Evolutionary conservation across 2,329 filamentous ascomycete genomes (phyloP).

Genomic region (Nigrograna mackinnonii): DNA sequence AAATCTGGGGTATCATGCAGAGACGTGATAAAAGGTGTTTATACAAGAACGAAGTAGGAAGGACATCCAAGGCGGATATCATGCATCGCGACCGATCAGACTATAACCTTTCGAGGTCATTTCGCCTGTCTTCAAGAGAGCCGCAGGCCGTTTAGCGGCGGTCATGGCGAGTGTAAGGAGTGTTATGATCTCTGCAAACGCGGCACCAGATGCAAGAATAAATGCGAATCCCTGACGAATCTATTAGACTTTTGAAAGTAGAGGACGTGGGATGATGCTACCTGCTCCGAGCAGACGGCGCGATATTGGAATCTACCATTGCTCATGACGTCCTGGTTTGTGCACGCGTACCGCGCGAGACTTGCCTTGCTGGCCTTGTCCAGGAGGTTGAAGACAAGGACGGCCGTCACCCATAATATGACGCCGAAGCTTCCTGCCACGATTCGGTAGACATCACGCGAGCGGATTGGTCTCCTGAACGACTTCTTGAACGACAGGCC

Average conservation of each 20-base stretch:
- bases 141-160: too few relatives aligned
- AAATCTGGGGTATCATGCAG: too few relatives aligned
- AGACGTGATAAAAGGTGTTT: too few relatives aligned
- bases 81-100: too few relatives aligned
- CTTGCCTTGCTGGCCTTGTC: slow-evolving; percentile 41
- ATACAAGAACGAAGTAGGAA: too few relatives aligned
- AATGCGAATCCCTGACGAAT: slow-evolving; percentile 33
- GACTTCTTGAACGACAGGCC: slow-evolving; percentile 34
- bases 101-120: too few relatives aligned
- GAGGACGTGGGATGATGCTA: slow-evolving; percentile 11
- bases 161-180: slow-evolving; percentile 36
- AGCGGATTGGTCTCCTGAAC: slow-evolving; percentile 37
- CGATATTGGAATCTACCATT: slow-evolving; percentile 41
- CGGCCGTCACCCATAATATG: slow-evolving; percentile 34
- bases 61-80: too few relatives aligned
- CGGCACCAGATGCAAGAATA: slow-evolving; percentile 39
- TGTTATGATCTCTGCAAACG: slow-evolving; percentile 31
- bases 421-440: slow-evolving; percentile 37
- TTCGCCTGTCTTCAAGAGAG: too few relatives aligned
- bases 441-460: slow-evolving; percentile 37
- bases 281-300: slow-evolving; percentile 42
- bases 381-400: slow-evolving; percentile 36
- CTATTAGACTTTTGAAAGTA: slow-evolving; percentile 15
- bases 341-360: slow-evolving; percentile 39
- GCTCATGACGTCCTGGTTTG: slow-evolving; percentile 34